These are phyloP conservation scores for Hansenula sp. DNA, from an alignment of 1,139 yeast species.

Conservation along the genomic window DNA sequence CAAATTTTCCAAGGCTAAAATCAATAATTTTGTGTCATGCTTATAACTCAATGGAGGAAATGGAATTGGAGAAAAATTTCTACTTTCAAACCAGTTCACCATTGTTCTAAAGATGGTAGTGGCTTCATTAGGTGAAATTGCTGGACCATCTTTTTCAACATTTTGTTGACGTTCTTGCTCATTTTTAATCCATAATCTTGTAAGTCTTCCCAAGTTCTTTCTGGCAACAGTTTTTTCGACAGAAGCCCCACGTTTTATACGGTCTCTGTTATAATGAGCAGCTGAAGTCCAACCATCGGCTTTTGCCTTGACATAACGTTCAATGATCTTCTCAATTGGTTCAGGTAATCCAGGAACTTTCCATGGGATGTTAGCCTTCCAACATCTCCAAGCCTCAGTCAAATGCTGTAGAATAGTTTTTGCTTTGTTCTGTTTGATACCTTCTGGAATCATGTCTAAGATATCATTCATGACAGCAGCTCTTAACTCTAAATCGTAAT, in stretches of 20 bases:
- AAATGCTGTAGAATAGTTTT: constrained; percentile 88
- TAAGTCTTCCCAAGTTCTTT: constrained; percentile 86
- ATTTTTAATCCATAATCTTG: constrained; percentile 86
- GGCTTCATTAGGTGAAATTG: constrained; percentile 81
- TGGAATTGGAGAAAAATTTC: constrained; percentile 84
- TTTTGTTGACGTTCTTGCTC: constrained; percentile 87
- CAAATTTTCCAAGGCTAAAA: constrained; percentile 82
- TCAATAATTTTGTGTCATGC: constrained; percentile 87
- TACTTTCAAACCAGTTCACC: constrained; percentile 90
- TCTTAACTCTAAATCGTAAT: constrained; percentile 87
- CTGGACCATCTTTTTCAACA: constrained; percentile 86
- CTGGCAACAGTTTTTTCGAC: constrained; percentile 93
- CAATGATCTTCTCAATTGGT: constrained; percentile 82
- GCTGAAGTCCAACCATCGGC: constrained; percentile 97
- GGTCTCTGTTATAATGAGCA: constrained; percentile 87
- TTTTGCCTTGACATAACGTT: constrained; percentile 87
- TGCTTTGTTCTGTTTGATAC: constrained; percentile 81
- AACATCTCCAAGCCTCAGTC: constrained; percentile 98
- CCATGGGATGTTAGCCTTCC: constrained; percentile 99
- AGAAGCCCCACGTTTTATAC: constrained; percentile 81
- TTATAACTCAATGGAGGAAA: constrained; percentile 92
- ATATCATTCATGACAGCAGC: constrained; percentile 96
- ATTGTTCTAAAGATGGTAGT: constrained; percentile 79
- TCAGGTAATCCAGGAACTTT: constrained; percentile 94
- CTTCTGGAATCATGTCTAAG: constrained; percentile 95